phyloP scores from a whole-genome alignment of 2,329 filamentous ascomycete genomes.

The Knufia fluminis region DNA sequence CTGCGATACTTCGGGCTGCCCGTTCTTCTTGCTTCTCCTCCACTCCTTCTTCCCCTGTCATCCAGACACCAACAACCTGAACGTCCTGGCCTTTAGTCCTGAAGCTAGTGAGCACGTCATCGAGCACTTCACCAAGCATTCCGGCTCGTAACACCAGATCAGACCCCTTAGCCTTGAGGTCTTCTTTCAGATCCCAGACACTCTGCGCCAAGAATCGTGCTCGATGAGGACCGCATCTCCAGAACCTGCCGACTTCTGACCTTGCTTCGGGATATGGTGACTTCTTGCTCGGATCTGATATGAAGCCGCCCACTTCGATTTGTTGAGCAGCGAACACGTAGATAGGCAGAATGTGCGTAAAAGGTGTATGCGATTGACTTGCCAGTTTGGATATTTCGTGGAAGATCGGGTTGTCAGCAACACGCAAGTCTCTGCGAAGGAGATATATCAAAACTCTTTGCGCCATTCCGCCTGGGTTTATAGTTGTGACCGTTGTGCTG shows the following conservation, averaged over 20 bases:
- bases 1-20: slow-evolving; percentile 45
- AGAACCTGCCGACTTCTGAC: slow-evolving; percentile 57
- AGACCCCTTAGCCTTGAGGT: slow-evolving; percentile 50
- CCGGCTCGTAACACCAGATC: slow-evolving; percentile 58
- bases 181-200: slow-evolving; percentile 61
- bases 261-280: slow-evolving; percentile 62
- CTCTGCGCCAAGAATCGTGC: slow-evolving; percentile 63
- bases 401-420: slow-evolving; percentile 66
- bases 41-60: slow-evolving; percentile 59
- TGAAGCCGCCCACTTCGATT: slow-evolving; percentile 64
- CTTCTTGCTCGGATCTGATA: slow-evolving; percentile 29
- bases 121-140: slow-evolving; percentile 48
- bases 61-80: slow-evolving; percentile 60
- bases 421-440: slow-evolving; percentile 61
- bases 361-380: slow-evolving; percentile 37
- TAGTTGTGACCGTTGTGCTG: too few species aligned
- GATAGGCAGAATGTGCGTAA: slow-evolving; percentile 61
- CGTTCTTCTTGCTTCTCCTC: slow-evolving; percentile 61
- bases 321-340: slow-evolving; percentile 62
- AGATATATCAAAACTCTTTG: slow-evolving; percentile 57
- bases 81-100: slow-evolving; percentile 29
- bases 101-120: slow-evolving; percentile 46
- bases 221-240: slow-evolving; percentile 64
- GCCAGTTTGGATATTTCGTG: slow-evolving; percentile 44
- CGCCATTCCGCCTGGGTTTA: slow-evolving; percentile 12